phyloP scores from a whole-genome alignment of 2,329 filamentous ascomycete species.

The Pseudogymnoascus sp. region DNA sequence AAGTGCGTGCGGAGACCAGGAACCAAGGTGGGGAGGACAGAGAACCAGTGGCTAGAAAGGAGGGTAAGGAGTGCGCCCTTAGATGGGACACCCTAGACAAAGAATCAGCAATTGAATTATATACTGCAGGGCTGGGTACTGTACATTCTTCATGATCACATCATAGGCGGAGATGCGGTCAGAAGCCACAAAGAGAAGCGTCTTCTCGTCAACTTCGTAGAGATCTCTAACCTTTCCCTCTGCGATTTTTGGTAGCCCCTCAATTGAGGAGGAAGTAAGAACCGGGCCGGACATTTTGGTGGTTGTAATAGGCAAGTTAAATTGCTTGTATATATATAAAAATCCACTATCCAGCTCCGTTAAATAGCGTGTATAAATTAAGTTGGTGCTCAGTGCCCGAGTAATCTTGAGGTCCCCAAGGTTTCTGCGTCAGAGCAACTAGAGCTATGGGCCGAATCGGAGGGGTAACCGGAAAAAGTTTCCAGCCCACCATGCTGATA shows the following conservation, averaged over 20 bases:
- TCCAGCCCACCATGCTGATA: constrained; percentile 5
- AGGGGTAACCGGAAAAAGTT: constrained; percentile 10
- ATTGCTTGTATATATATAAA: constrained; percentile 4
- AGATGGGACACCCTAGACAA: constrained; percentile 53
- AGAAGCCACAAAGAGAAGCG: constrained; percentile 74
- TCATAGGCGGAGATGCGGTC: constrained; percentile 96
- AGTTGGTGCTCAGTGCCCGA: not conserved
- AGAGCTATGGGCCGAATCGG: not conserved
- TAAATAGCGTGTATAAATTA: not conserved
- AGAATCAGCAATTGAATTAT: constrained; percentile 33
- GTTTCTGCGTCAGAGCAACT: constrained; percentile 2
- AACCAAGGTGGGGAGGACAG: constrained; percentile 47
- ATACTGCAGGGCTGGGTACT: constrained; percentile 42
- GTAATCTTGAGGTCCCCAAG: not conserved
- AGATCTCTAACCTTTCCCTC: constrained; percentile 72
- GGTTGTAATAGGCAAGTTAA: not conserved
- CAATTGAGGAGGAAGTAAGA: constrained; percentile 18
- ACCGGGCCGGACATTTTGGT: constrained; percentile 16
- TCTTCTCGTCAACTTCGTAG: constrained; percentile 62
- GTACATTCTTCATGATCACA: constrained; percentile 74
- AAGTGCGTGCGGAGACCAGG: constrained; percentile 58
- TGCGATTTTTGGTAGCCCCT: constrained; percentile 22
- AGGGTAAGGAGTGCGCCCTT: constrained; percentile 63
- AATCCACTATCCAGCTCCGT: not conserved
- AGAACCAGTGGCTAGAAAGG: constrained; percentile 63